These are phyloP conservation scores for Elsinoe ampelina DNA, from an alignment of 2,329 filamentous ascomycete species.

Conservation along the genomic window DNA sequence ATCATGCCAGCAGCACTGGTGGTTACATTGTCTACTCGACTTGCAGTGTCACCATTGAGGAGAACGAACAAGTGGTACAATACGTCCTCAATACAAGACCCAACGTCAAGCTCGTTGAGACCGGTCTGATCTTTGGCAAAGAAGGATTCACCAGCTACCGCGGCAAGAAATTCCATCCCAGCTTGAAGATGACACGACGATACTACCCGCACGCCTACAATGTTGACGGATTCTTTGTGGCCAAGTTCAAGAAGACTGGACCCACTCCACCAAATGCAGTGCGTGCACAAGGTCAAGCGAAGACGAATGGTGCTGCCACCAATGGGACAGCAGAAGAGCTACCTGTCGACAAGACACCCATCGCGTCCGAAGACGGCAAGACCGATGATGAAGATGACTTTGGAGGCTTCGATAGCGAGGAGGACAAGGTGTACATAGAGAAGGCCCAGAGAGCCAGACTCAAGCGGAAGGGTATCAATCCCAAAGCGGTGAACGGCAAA, in stretches of 20 bases:
- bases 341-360: conserved; percentile 60
- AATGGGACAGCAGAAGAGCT: conserved; percentile 25
- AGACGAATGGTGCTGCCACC: conserved; percentile 15
- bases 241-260: conserved; percentile 89
- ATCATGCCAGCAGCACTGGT: conserved; percentile 83
- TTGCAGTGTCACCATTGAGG: conserved; percentile 87
- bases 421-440: conserved; percentile 40
- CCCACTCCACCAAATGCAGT: conserved; percentile 58
- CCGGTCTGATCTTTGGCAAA: conserved; percentile 79
- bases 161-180: conserved; percentile 83
- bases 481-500: conserved; percentile 27
- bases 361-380: conserved; percentile 36
- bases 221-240: conserved; percentile 96
- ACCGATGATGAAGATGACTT: conserved; percentile 33
- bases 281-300: conserved; percentile 28
- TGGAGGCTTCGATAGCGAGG: conserved; percentile 43
- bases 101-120: conserved; percentile 88
- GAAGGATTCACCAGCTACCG: conserved; percentile 86
- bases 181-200: conserved; percentile 69
- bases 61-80: conserved; percentile 87
- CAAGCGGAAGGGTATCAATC: conserved; percentile 40
- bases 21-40: conserved; percentile 96
- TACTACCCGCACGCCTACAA: conserved; percentile 91
- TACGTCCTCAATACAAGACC: conserved; percentile 86
- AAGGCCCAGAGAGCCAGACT: conserved; percentile 34